Evolutionary conservation across 2,329 filamentous ascomycete species (phyloP), one percentile per base, ranked within the genome.

Genomic region (Aureobasidium lini): DNA sequence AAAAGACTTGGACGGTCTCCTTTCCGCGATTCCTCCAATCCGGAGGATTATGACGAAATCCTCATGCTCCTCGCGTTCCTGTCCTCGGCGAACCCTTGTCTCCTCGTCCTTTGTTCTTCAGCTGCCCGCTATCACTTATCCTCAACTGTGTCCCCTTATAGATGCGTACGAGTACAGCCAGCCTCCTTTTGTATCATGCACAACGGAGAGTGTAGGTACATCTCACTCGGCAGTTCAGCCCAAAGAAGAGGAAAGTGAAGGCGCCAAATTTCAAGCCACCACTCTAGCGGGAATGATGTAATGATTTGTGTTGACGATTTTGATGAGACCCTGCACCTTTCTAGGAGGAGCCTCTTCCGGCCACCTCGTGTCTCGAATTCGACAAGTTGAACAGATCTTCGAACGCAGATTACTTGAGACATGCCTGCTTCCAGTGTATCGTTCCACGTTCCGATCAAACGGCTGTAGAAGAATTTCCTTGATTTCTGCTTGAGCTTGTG

Each of bases 1-100:
- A 23, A 23, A 29, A 18, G 23, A 15, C 29, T 10, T 16, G 11
- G 34, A 15, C 4, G 46, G 10, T 3, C 32, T 49, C n/a, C 46
- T 32, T 23, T 37, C 23, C 48, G 36, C 48, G 18, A 6, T 52
- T 11, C 29, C 23, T 52, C 34, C 36, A 37, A 31, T 1, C 13
- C 48, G 48, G 50, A 54, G 29, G 6, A 54, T 43, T 43, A 54
- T 54, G 50, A 54, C 50, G 50, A 42, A 42, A 42, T 42, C 39
- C 6, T 42, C 39, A 42, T 23, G 23, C 23, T 43, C n/a, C n/a
- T 54, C 39, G 3, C 23, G 11, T n/a, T 16, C 29, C 29, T 28
- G 32, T 28, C 7, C 43, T 31, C 13, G n/a, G 8, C 18, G 7
- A 48, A 18, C 15, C 29, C 23, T 13, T 13, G 3, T 29, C 34